A percentile compares a stretch with the other conserved stretches of the same genome.
Evolutionary conservation across 495 filamentous ascomycete genomes (phyloP).

Genomic region (Hyphodiscus hymeniophilus): DNA sequence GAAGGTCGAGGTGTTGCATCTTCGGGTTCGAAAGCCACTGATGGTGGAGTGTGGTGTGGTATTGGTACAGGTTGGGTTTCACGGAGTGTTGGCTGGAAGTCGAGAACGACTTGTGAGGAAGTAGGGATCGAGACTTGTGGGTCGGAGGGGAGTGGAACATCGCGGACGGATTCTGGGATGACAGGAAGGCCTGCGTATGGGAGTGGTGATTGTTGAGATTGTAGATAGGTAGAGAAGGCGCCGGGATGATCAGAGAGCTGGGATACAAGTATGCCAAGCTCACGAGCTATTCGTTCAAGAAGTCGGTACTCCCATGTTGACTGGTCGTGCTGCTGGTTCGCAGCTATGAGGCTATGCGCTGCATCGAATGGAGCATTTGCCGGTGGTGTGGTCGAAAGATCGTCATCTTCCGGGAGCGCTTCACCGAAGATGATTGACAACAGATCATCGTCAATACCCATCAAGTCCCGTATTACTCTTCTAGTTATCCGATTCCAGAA

Average conservation of each 20-base stretch:
- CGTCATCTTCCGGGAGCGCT: constrained; percentile 53
- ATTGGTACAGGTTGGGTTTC: constrained; percentile 17
- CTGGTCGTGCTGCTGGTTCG: constrained; percentile 24
- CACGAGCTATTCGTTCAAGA: constrained; percentile 74
- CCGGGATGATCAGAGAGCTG: constrained; percentile 73
- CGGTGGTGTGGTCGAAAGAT: constrained; percentile 31
- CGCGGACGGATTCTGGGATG: constrained; percentile 39
- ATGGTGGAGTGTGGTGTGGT: constrained; percentile 3
- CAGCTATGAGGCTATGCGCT: not conserved
- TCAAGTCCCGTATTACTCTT: constrained; percentile 77
- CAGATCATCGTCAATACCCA: constrained; percentile 82
- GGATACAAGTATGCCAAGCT: constrained; percentile 75
- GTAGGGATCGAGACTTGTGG: not conserved
- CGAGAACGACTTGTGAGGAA: constrained; percentile 17
- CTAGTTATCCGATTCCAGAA: constrained; percentile 78
- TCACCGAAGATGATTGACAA: constrained; percentile 86
- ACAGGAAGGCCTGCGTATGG: constrained; percentile 47
- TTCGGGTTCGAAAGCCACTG: constrained; percentile 1
- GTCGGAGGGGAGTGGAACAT: constrained; percentile 16
- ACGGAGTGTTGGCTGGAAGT: constrained; percentile 44
- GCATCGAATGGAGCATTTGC: not conserved
- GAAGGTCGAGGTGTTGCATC: constrained; percentile 18
- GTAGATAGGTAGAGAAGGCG: constrained; percentile 70
- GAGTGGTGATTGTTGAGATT: constrained; percentile 40
- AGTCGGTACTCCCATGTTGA: constrained; percentile 67